Evolutionary conservation across 225 moss, liverwort and hornwort species (phyloP).

Genomic region (Polytrichum commune): DNA sequence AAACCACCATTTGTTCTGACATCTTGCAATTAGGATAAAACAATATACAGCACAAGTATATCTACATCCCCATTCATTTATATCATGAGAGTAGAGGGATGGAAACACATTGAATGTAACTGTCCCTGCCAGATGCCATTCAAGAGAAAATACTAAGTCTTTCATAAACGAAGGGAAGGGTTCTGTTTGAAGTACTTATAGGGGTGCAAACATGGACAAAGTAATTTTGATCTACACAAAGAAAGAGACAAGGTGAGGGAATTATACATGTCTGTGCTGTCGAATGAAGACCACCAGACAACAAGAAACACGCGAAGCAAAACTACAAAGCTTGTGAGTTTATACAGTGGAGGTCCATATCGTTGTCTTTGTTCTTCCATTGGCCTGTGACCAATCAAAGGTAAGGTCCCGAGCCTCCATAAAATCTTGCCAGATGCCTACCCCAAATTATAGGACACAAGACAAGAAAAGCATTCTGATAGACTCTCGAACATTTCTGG

Average conservation of each 20-base stretch:
- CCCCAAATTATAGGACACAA: too few species aligned
- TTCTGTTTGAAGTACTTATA: too few species aligned
- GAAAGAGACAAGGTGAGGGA: conserved; percentile 8
- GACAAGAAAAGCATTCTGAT: not conserved
- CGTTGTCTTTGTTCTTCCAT: conserved; percentile 98
- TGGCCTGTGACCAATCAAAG: conserved; percentile 42
- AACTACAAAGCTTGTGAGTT: conserved; percentile 65
- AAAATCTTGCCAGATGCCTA: too few species aligned
- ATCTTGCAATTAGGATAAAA: too few species aligned
- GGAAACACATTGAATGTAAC: conserved; percentile 2
- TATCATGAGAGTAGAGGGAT: too few species aligned
- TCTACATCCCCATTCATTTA: too few species aligned
- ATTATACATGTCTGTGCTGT: conserved; percentile 53
- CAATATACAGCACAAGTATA: too few species aligned
- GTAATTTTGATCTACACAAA: not conserved
- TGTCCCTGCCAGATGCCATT: too few species aligned
- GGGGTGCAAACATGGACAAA: too few species aligned
- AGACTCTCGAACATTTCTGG: not conserved
- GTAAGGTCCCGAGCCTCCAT: too few species aligned
- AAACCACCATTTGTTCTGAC: not conserved
- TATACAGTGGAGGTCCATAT: conserved; percentile 92
- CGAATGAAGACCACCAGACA: conserved; percentile 77
- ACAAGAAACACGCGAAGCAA: conserved; percentile 53
- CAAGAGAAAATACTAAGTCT: too few species aligned
- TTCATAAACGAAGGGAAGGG: too few species aligned